Conservation (phyloP, 1,284 basidiomycete species). For the Malassezia sp. region DNA sequence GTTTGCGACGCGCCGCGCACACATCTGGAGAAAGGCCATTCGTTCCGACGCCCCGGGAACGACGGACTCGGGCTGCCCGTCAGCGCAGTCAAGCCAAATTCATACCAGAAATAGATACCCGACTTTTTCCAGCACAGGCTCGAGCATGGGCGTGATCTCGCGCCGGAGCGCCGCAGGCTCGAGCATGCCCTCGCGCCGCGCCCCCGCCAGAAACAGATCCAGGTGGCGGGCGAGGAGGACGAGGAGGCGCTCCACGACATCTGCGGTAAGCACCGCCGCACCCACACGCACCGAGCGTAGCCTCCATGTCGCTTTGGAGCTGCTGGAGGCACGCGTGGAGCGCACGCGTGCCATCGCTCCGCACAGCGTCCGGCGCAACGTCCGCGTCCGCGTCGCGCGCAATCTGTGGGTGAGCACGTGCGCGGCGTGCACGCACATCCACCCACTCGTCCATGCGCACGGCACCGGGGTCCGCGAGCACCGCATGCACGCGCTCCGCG, state of each 20-base stretch:
- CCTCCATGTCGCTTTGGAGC: constrained; percentile 50
- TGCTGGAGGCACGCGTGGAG: constrained; percentile 52
- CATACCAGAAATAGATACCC: constrained; percentile 1
- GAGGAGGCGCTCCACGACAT: constrained; percentile 68
- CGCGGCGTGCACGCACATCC: no score
- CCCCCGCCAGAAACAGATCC: constrained; percentile 34
- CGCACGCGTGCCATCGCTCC: constrained; percentile 49
- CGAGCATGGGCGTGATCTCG: constrained; percentile 11
- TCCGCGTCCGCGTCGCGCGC: constrained; percentile 21
- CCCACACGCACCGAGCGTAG: no score
- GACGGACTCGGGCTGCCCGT: constrained; percentile 17
- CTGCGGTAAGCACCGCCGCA: no score
- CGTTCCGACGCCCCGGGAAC: constrained; percentile 25
- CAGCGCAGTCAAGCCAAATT: no score
- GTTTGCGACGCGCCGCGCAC: no score
- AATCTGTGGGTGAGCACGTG: no score
- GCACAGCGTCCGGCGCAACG: constrained; percentile 17
- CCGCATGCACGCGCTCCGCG: constrained; percentile 58
- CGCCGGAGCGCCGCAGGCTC: constrained; percentile 1
- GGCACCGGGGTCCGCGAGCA: constrained; percentile 60
- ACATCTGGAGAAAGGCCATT: constrained; percentile 33
- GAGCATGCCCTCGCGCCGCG: not conserved
- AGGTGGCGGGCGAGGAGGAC: constrained; percentile 77
- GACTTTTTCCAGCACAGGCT: constrained; percentile 27
- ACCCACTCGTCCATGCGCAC: constrained; percentile 61